These are phyloP conservation scores for Hypoxylon sp. DNA, from an alignment of 2,329 filamentous ascomycete species.

Conservation along the genomic window DNA sequence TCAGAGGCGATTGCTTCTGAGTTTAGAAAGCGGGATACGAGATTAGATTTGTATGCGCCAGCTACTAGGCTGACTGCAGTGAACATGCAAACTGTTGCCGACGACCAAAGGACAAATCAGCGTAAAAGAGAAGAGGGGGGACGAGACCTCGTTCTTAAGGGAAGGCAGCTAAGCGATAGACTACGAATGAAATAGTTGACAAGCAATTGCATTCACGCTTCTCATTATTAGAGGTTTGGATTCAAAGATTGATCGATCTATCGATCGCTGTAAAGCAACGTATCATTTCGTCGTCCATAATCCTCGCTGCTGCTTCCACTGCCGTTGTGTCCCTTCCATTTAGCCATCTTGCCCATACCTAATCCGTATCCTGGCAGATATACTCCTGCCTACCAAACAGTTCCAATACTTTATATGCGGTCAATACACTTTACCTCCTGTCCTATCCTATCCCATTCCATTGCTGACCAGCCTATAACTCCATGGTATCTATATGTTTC, in stretches of 20 bases:
- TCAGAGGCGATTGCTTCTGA: background rate
- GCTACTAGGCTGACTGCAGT: background rate
- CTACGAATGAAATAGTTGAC: background rate
- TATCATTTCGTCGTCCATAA: constrained; percentile 28
- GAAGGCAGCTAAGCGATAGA: background rate
- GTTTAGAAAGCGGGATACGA: background rate
- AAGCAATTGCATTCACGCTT: constrained; percentile 2
- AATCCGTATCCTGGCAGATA: constrained; percentile 6
- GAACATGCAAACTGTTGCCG: background rate
- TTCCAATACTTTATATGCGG: constrained; percentile 8
- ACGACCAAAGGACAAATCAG: background rate
- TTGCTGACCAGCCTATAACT: constrained; percentile 8
- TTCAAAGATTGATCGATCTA: constrained; percentile 37
- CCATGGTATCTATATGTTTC: constrained; percentile 33
- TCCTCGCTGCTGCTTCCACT: background rate
- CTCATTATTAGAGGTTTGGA: constrained; percentile 29
- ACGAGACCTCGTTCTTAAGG: background rate
- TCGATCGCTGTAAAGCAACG: constrained; percentile 23
- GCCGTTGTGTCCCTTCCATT: background rate
- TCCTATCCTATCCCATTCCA: background rate
- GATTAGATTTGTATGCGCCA: background rate
- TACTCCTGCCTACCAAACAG: background rate
- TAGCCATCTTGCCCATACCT: background rate
- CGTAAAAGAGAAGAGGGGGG: background rate
- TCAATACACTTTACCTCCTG: constrained; percentile 9